Evolutionary conservation across 192 early-diverging fungal genomes (phyloP).

Genomic region (Gamsiella multidivaricata): DNA sequence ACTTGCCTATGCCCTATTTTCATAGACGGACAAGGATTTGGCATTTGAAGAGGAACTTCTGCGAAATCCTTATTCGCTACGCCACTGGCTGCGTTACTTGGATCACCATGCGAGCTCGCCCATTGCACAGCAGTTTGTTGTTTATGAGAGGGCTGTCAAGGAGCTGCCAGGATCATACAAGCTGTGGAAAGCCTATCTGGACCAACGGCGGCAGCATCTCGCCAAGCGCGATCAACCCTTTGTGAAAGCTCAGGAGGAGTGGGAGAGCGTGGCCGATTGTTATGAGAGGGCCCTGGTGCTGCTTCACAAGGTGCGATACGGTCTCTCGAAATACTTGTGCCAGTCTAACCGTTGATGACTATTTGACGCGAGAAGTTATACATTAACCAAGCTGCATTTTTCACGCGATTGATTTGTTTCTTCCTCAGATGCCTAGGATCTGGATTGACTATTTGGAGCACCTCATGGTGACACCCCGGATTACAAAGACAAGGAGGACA

Average conservation of each 20-base stretch:
- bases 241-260: constrained; percentile 67
- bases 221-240: constrained; percentile 61
- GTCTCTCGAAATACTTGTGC: not conserved
- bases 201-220: constrained; percentile 66
- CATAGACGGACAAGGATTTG: constrained; percentile 66
- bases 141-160: constrained; percentile 91
- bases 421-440: constrained; percentile 84
- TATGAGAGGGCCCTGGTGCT: constrained; percentile 92
- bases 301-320: constrained; percentile 79
- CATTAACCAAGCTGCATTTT: too few relatives aligned
- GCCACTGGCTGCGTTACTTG: constrained; percentile 90
- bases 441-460: constrained; percentile 87
- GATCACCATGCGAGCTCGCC: constrained; percentile 80
- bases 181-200: constrained; percentile 92
- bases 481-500: constrained; percentile 78
- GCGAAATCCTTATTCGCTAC: constrained; percentile 74
- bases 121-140: constrained; percentile 61
- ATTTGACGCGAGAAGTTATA: too few relatives aligned
- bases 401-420: not conserved
- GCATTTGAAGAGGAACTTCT: constrained; percentile 79
- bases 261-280: constrained; percentile 73
- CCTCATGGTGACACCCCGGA: constrained; percentile 73
- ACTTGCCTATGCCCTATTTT: too few relatives aligned
- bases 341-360: too few relatives aligned
- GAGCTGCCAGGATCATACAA: constrained; percentile 95